Evolutionary conservation across 306 rosid genomes (phyloP), one percentile per base, ranked within the genome.

Genomic region (Pyrus pyrifolia): DNA sequence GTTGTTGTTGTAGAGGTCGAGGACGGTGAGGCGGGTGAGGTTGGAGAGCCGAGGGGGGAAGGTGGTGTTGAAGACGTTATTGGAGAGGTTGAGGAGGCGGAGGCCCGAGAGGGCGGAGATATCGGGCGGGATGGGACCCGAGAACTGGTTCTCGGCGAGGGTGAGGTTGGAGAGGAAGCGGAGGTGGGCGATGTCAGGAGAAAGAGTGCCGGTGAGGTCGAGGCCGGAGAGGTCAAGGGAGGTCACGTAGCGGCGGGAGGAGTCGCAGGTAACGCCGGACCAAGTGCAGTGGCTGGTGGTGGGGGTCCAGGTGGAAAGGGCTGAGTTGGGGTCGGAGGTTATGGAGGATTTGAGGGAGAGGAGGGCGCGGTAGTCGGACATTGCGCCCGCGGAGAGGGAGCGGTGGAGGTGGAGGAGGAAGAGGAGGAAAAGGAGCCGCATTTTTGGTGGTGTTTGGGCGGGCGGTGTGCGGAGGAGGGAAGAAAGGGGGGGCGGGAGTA

Each of bases 1-100:
- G 70, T 93, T 93, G 71, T 93, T 93, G 83, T 93, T 91, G 75
- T 93, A 93, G 27, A 93, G 79, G 84, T 93, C 98, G 40, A 93
- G 90, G 14, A 88, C 84, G 27, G 83, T 80, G 8, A 93, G 93
- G 58, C 29, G 86, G 63, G 82, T 76, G 73, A 93, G 91, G 22
- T 11, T 68, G 23, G 93, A 79, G 57, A 91, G 83, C 30, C 81
- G 67, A 7, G 83, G 9, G 4, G 97, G 97, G 81, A 93, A 93
- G 27, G 96, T 84, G 25, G 80, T 86, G 45, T 90, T 90, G 81
- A 93, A 89, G 74, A 59, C 85, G 73, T 93, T 93, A 84, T 90
- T 93, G 70, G 98, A 93, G 67, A 93, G 87, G 85, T 93, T 93
- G 38, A 93, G 96, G 8, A 29, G 12, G 0, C 86, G 88, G 61